Conservation (phyloP, 352 stramenopile species). For the Phytophthora lateralis region DNA sequence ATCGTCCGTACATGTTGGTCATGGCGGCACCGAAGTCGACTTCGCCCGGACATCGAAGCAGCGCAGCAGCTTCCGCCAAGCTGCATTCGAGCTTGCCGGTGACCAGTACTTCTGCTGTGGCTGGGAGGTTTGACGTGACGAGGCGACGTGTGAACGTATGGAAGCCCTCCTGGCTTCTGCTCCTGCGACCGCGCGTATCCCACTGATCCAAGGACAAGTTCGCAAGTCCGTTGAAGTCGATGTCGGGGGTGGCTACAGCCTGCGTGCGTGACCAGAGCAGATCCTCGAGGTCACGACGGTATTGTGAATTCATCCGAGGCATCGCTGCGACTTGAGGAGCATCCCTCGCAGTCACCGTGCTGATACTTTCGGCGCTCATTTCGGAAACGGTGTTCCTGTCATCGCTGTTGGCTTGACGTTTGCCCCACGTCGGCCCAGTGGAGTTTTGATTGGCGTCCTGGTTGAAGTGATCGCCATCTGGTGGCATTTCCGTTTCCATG, state of each 20-base stretch:
- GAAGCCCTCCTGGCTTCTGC: conserved; percentile 14
- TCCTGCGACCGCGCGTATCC: background rate
- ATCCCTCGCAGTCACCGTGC: background rate
- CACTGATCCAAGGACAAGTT: conserved; percentile 26
- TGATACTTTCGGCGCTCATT: conserved; percentile 3
- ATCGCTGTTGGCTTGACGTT: conserved; percentile 5
- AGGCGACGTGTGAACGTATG: conserved; percentile 21
- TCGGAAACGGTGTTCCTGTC: conserved; percentile 2
- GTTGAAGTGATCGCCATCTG: conserved; percentile 27
- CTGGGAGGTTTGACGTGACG: conserved; percentile 2
- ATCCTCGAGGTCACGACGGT: conserved; percentile 12
- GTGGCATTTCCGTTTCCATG: background rate
- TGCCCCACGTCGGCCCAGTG: background rate
- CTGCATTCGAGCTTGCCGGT: conserved; percentile 36
- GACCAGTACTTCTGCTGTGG: conserved; percentile 22
- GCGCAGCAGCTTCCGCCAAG: conserved; percentile 19
- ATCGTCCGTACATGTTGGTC: conserved; percentile 33
- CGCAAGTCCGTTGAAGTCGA: conserved; percentile 20
- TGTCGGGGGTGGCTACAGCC: conserved; percentile 17
- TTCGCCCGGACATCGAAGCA: conserved; percentile 29
- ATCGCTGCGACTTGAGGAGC: background rate
- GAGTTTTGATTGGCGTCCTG: conserved; percentile 1
- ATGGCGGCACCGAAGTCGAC: conserved; percentile 30
- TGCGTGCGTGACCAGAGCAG: conserved; percentile 18
- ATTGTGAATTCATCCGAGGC: background rate